Evolutionary conservation across 2,329 filamentous ascomycete species (phyloP).

Genomic region (Neofusicoccum cordaticola): DNA sequence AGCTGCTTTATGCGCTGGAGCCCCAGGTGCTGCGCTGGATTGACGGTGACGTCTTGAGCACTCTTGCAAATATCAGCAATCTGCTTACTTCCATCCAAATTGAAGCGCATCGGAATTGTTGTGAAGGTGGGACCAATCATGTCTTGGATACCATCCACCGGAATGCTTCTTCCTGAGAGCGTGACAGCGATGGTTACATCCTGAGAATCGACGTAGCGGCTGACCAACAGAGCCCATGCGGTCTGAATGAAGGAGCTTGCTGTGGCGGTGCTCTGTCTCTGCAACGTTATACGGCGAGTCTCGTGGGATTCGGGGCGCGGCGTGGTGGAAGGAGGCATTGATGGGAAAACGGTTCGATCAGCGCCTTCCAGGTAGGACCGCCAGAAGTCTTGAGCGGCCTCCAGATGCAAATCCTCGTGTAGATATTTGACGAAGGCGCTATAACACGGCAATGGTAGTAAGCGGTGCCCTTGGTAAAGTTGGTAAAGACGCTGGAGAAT

Average conservation of each 20-base stretch:
- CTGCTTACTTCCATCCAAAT: conserved; percentile 25
- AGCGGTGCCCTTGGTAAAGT: conserved; percentile 20
- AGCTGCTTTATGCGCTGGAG: conserved; percentile 29
- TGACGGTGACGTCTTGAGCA: background rate
- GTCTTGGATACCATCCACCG: conserved; percentile 32
- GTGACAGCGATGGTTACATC: conserved; percentile 37
- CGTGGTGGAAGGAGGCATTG: conserved; percentile 24
- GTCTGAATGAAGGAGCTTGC: conserved; percentile 29
- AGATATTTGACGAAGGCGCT: conserved; percentile 36
- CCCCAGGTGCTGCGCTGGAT: conserved; percentile 25
- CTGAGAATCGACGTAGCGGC: conserved; percentile 26
- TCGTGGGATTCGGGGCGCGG: conserved; percentile 25
- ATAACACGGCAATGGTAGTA: conserved; percentile 21
- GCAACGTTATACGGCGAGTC: conserved; percentile 25
- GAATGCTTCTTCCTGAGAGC: conserved; percentile 34
- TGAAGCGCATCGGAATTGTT: conserved; percentile 38
- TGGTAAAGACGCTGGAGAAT: conserved; percentile 32
- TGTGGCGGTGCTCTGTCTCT: conserved; percentile 22
- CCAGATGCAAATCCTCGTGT: conserved; percentile 19
- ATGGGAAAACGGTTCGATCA: conserved; percentile 35
- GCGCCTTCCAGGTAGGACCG: conserved; percentile 28
- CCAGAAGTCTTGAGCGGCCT: conserved; percentile 34
- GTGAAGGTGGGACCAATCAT: conserved; percentile 39
- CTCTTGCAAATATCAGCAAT: conserved; percentile 25
- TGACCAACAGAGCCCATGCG: conserved; percentile 32